A percentile compares a stretch with the other conserved stretches of the same genome.
Evolutionary conservation across 352 stramenopile genomes (phyloP).

Genomic region (Thalassiosira tumida): DNA sequence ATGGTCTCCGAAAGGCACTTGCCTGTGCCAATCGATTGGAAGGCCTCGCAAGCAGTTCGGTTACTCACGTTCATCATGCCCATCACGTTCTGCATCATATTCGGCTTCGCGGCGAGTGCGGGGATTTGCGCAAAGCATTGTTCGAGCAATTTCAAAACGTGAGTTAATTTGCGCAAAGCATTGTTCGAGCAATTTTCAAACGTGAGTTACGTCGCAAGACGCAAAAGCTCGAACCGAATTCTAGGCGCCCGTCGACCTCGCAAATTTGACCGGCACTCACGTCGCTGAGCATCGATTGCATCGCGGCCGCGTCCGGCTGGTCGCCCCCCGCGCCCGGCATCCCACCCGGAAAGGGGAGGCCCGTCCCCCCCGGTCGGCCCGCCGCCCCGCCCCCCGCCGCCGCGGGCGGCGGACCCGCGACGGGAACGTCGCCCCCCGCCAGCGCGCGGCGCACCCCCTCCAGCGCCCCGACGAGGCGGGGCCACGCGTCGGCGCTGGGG

Average conservation of each 20-base stretch:
- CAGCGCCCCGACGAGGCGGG: constrained; percentile 79
- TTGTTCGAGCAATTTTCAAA: too few species aligned
- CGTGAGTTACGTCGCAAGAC: too few species aligned
- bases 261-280: not conserved
- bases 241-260: not conserved
- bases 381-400: not conserved
- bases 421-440: constrained; percentile 41
- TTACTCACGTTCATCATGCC: constrained; percentile 83
- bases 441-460: constrained; percentile 70
- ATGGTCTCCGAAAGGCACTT: not conserved
- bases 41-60: not conserved
- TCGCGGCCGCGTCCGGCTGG: constrained; percentile 49
- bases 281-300: constrained; percentile 84
- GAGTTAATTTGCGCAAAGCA: too few species aligned
- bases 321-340: constrained; percentile 22
- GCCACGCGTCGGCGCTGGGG: constrained; percentile 86
- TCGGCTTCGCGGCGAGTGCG: constrained; percentile 34
- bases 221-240: too few species aligned
- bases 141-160: not conserved
- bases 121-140: not conserved
- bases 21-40: not conserved
- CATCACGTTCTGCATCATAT: constrained; percentile 79
- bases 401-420: not conserved
- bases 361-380: not conserved
- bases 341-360: constrained; percentile 29